Percentiles rank a stretch among this genome's conserved stretches.
These are phyloP conservation scores for Coniochaeta prunicola DNA, from an alignment of 2,329 filamentous ascomycete genomes.

Conservation along the genomic window DNA sequence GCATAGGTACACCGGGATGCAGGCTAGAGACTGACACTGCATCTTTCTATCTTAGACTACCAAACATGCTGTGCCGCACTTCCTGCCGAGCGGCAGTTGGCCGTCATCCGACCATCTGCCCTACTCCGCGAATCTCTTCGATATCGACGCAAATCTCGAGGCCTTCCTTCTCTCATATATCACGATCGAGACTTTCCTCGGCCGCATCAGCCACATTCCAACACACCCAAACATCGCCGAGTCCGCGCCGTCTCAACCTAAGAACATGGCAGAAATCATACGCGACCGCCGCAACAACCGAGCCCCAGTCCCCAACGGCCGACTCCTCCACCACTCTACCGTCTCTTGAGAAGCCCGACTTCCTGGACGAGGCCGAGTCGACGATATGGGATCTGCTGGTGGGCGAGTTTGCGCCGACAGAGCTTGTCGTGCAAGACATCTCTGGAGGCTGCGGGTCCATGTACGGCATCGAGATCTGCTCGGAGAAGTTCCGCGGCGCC, in stretches of 20 bases:
- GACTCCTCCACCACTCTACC: constrained; percentile 10
- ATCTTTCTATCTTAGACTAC: not conserved
- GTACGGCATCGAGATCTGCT: constrained; percentile 76
- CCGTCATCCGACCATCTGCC: not conserved
- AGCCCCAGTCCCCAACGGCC: not conserved
- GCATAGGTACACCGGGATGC: not conserved
- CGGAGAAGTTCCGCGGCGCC: constrained; percentile 61
- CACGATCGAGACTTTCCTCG: not conserved
- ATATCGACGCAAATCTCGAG: not conserved
- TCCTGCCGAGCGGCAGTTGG: not conserved
- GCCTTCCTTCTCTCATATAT: not conserved
- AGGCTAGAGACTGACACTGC: not conserved
- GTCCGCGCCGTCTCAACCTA: not conserved
- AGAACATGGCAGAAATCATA: not conserved
- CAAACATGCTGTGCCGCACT: not conserved
- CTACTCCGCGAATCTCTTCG: not conserved
- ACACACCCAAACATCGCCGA: not conserved
- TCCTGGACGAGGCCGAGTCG: constrained; percentile 48
- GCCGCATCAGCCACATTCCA: not conserved
- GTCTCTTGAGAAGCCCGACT: constrained; percentile 35
- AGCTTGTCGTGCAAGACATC: constrained; percentile 66
- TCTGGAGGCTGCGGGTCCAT: constrained; percentile 81
- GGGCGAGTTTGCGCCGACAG: constrained; percentile 40
- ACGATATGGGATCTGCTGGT: constrained; percentile 49
- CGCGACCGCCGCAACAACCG: not conserved